phyloP scores from a whole-genome alignment of 2,329 filamentous ascomycete genomes.

The Colletotrichum sp. region DNA sequence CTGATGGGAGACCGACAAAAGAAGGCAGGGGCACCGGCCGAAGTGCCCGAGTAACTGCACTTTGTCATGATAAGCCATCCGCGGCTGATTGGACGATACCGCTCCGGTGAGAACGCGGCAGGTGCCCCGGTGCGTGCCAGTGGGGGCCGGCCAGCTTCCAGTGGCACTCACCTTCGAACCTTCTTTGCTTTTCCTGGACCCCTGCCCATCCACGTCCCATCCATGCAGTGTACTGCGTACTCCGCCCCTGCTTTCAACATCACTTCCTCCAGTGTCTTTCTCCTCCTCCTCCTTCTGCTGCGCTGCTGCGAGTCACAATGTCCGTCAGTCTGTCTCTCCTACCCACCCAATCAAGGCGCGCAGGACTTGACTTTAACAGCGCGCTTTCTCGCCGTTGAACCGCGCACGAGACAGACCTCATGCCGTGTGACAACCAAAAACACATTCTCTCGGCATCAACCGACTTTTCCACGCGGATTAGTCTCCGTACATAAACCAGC shows the following conservation, averaged over 20 bases:
- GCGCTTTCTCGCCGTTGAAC: neutral
- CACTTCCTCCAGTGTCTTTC: neutral
- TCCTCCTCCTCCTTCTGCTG: neutral
- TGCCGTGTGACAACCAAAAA: neutral
- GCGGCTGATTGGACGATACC: constrained; percentile 3
- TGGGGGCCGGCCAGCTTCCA: neutral
- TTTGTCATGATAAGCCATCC: constrained; percentile 15
- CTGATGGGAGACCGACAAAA: constrained; percentile 4
- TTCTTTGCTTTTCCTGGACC: constrained; percentile 12
- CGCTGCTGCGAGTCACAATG: neutral
- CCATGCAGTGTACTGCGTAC: neutral
- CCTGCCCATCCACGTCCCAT: neutral
- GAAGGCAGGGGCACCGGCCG: neutral
- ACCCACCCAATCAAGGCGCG: neutral
- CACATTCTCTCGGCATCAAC: neutral
- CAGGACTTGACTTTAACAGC: neutral
- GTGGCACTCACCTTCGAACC: neutral
- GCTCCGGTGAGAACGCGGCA: neutral
- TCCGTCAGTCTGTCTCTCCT: neutral
- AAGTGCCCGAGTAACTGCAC: neutral
- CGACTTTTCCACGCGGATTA: neutral
- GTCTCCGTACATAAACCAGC: neutral
- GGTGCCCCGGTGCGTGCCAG: neutral
- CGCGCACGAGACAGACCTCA: neutral
- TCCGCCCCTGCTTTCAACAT: neutral